phyloP scores from a whole-genome alignment of 163 green algal genomes.

The Scenedesmus sp. region DNA sequence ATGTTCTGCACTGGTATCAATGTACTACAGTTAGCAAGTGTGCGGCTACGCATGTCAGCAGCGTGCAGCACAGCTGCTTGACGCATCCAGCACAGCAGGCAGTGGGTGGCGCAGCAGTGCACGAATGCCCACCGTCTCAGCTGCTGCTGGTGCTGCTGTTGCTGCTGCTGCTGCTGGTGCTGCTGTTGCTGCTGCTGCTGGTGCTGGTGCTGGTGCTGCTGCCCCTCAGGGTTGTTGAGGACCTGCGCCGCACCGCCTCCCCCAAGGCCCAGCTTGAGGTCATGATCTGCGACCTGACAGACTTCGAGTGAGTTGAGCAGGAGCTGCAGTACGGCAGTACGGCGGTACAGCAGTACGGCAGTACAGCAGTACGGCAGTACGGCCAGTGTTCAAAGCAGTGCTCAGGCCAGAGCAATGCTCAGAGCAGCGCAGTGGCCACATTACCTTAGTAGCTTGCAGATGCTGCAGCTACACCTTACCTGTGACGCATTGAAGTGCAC shows the following conservation, averaged over 20 bases:
- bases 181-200: background rate
- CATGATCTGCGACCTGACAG: conserved; percentile 57
- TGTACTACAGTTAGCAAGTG: too few relatives aligned
- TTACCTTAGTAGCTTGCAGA: background rate
- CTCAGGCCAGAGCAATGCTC: too few relatives aligned
- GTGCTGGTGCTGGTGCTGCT: background rate
- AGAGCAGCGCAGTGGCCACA: too few relatives aligned
- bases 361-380: too few relatives aligned
- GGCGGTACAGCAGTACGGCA: too few relatives aligned
- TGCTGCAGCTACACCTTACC: background rate
- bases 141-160: background rate
- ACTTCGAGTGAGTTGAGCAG: conserved; percentile 49
- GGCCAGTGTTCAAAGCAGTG: too few relatives aligned
- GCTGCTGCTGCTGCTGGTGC: background rate
- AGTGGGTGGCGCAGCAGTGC: too few relatives aligned
- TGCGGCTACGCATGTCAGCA: too few relatives aligned
- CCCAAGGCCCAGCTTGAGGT: conserved; percentile 50
- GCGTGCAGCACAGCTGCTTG: too few relatives aligned
- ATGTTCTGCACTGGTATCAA: too few relatives aligned
- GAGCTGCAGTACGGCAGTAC: background rate
- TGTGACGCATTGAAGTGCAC: background rate
- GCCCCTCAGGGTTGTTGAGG: conserved; percentile 27
- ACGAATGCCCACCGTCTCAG: too few relatives aligned
- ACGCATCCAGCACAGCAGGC: too few relatives aligned
- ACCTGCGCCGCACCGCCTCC: conserved; percentile 15